Base-by-base conservation (phyloP, 257 asterid genomes). In the Lavandula angustifolia region DNA sequence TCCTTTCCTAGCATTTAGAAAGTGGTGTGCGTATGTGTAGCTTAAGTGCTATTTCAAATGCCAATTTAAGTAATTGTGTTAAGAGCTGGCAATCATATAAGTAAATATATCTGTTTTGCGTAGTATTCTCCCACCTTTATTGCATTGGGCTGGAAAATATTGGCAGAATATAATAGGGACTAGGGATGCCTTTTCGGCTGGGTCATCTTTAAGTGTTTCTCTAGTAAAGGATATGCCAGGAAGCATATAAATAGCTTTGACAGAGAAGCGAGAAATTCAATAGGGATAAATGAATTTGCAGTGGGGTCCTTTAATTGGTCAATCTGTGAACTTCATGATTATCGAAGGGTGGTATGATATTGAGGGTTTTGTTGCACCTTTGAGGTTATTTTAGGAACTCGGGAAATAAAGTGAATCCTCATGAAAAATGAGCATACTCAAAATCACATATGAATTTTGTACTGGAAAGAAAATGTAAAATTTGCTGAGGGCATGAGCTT, bases 401-500 rank as follows among this genome's bases (percentile, higher is more conserved):
- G 66, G 47, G 31, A 10, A 53, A 35, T 12, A 50, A 41, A 49
- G 35, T 50, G 52, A 33, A 27, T 40, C 52, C 54, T 3, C 43
- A 49, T 41, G 6, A 44, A n/a, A 41, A 48, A 46, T 3, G 9
- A 12, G 18, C 34, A 7, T 56, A 2, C 27, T 22, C 27, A 22
- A 38, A 5, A 5, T 7, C 9, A 38, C 43, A 38, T 38, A 54
- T 53, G 51, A 55, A 37, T 62, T 48, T 55, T 17, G 44, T 34
- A 7, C 58, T 14, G 16, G 44, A 33, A 34, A 35, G 48, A 34
- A 5, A 41, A 38, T 7, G 4, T 4, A 49, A 61, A 54, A 35
- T 44, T 17, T 55, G 64, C 59, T 61, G 13, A 55, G 67, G 12
- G 66, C 43, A 17, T 62, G 42, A 41, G 50, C 46, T 9, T 73